Evolutionary conservation across 164 flowering plant species (phyloP), one percentile per base, ranked within the genome.

Genomic region (Platanus orientalis): DNA sequence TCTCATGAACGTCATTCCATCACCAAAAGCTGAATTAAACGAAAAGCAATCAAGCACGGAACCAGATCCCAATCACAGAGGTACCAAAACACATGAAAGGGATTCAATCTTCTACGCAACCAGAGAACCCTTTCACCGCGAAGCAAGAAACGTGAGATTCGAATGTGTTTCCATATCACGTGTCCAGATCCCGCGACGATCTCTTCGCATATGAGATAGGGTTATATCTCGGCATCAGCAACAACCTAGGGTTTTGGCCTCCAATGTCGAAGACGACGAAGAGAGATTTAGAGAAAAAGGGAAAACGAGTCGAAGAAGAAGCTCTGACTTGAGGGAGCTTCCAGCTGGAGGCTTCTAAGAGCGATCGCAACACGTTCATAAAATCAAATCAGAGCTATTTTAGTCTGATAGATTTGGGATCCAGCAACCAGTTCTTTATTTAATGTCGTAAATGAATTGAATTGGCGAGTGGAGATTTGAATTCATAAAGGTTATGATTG

Each of bases 141-240:
- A 19, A 45, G 49, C 20, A 45, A n/a, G 49, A 16, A 19, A 45
- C n/a, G 49, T 17, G 5, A 45, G 49, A 13, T 14, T 16, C 19
- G 49, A 45, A 14, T 45, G 20, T 1, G n/a, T 26, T 20, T 5
- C 23, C 21, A 7, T n/a, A 3, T 25, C 24, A 7, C 48, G 17
- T 24, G 24, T 59, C 50, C 62, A 28, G 62, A 59, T 59, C 62
- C 27, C 20, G 32, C 40, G 23, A 54, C n/a, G 23, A 54, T 5
- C 58, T 29, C 23, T 54, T 36, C n/a, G 30, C 28, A 32, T 5
- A n/a, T 0, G 20, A 25, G 11, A 11, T 23, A 4, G 32, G 57
- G 57, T 27, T 54, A 29, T 30, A 3, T 17, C 32, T 11, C 4
- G 6, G 16, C 49, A 3, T 45, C 49, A 45, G 16, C 19, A 45